A percentile compares a stretch with the other conserved stretches of the same genome.
These are phyloP conservation scores for Ustilago trichophora DNA, from an alignment of 1,284 basidiomycete genomes.

Conservation along the genomic window DNA sequence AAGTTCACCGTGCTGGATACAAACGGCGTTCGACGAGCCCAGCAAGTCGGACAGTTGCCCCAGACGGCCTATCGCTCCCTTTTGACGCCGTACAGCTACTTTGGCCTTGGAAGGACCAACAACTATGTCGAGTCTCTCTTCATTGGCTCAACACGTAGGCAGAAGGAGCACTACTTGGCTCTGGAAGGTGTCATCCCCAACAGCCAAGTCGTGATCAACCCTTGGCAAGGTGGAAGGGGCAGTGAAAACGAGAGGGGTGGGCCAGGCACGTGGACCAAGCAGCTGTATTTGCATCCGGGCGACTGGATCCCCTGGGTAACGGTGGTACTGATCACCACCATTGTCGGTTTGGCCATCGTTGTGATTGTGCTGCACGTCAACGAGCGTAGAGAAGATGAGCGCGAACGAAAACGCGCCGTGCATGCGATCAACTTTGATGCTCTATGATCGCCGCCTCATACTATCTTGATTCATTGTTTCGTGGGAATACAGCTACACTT, in stretches of 20 bases:
- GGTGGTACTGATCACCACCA: constrained; percentile 80
- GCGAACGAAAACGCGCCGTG: constrained; percentile 83
- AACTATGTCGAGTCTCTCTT: constrained; percentile 87
- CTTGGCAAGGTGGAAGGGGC: constrained; percentile 70
- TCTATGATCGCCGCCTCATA: too few relatives aligned
- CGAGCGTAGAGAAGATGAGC: constrained; percentile 92
- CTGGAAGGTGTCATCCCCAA: constrained; percentile 98
- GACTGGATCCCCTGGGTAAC: constrained; percentile 99
- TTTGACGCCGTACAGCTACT: constrained; percentile 90
- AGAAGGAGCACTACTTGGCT: constrained; percentile 80
- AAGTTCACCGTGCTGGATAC: constrained; percentile 98
- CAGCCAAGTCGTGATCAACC: constrained; percentile 93
- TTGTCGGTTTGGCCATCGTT: constrained; percentile 78
- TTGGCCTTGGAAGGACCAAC: constrained; percentile 97
- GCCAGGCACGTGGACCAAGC: constrained; percentile 78
- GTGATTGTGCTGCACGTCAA: constrained; percentile 87
- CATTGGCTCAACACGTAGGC: constrained; percentile 66
- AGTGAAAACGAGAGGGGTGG: constrained; percentile 22
- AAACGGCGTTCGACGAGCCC: constrained; percentile 85
- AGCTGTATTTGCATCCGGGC: constrained; percentile 90
- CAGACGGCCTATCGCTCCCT: constrained; percentile 90
- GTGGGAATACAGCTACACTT: too few relatives aligned
- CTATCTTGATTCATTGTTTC: too few relatives aligned
- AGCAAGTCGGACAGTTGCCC: constrained; percentile 90
- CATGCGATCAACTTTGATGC: constrained; percentile 98